phyloP scores from a whole-genome alignment of 441 rosid genomes.

The Adansonia grandidieri region DNA sequence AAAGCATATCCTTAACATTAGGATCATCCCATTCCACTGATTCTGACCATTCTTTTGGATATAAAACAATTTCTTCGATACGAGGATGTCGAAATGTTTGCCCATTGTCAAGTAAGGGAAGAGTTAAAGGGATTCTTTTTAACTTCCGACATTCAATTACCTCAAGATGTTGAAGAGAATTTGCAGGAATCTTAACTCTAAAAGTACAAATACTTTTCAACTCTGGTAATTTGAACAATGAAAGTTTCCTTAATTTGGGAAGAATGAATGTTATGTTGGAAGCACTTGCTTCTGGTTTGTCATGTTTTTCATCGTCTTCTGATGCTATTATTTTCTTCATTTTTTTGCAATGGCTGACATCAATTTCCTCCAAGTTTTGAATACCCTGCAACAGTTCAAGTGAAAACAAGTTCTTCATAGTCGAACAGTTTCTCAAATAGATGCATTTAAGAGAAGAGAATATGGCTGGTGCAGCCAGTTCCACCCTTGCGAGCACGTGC shows the following conservation, averaged over 20 bases:
- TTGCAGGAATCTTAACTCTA: neutral
- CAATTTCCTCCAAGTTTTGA: constrained; percentile 11
- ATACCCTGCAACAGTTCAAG: neutral
- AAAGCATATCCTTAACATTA: neutral
- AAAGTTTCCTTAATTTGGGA: neutral
- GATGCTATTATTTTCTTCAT: constrained; percentile 4
- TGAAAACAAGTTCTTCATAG: neutral
- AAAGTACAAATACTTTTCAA: neutral
- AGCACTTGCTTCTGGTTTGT: neutral
- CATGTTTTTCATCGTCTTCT: neutral
- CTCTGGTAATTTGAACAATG: neutral
- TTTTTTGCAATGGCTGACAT: neutral
- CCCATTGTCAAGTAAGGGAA: neutral
- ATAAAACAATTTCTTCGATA: neutral
- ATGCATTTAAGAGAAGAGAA: neutral
- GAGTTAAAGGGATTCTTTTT: neutral
- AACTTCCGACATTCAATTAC: neutral
- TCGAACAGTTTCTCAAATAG: neutral
- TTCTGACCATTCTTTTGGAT: constrained; percentile 2
- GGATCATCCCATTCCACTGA: constrained; percentile 8
- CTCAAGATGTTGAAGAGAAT: neutral
- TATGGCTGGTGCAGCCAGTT: neutral
- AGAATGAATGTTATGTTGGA: neutral
- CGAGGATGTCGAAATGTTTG: neutral
- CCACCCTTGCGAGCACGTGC: neutral